Conservation (phyloP, 208 protist genomes). For the Acanthamoeba polyphaga region DNA sequence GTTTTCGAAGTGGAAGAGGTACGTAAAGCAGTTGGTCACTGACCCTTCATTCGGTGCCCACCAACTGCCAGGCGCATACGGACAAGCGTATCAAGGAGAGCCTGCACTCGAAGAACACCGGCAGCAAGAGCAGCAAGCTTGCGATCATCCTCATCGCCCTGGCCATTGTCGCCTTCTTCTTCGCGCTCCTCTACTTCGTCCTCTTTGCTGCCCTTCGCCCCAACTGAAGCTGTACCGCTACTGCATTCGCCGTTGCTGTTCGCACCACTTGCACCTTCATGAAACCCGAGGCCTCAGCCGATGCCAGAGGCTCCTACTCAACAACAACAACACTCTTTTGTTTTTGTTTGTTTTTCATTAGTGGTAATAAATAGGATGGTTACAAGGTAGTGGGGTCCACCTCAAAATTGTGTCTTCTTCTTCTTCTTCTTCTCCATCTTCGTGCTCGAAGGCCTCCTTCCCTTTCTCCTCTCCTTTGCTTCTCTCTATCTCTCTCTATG, state of each 20-base stretch:
- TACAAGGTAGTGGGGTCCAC: background rate
- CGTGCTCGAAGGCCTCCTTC: too few relatives aligned
- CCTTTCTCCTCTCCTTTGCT: background rate
- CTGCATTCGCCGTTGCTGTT: too few relatives aligned
- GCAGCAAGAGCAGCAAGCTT: conserved; percentile 19
- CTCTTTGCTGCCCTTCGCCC: conserved; percentile 1
- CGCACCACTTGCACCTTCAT: too few relatives aligned
- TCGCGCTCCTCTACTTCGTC: conserved; percentile 2
- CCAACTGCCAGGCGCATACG: background rate
- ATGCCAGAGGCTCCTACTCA: too few relatives aligned
- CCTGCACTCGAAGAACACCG: conserved; percentile 39
- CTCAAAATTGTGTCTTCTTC: background rate
- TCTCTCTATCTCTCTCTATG: too few relatives aligned
- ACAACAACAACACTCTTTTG: too few relatives aligned
- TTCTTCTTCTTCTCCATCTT: too few relatives aligned
- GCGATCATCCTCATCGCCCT: background rate
- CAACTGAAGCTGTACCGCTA: background rate
- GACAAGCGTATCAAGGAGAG: conserved; percentile 36
- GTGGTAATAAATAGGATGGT: background rate
- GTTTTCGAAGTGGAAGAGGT: background rate
- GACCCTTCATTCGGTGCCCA: too few relatives aligned
- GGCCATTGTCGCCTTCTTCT: background rate
- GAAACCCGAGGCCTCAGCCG: too few relatives aligned
- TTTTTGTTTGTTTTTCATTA: background rate
- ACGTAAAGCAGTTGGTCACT: background rate